A percentile compares a stretch with the other conserved stretches of the same genome.
Conservation (phyloP, 2,329 filamentous ascomycete species). For the Botrytis elliptica region DNA sequence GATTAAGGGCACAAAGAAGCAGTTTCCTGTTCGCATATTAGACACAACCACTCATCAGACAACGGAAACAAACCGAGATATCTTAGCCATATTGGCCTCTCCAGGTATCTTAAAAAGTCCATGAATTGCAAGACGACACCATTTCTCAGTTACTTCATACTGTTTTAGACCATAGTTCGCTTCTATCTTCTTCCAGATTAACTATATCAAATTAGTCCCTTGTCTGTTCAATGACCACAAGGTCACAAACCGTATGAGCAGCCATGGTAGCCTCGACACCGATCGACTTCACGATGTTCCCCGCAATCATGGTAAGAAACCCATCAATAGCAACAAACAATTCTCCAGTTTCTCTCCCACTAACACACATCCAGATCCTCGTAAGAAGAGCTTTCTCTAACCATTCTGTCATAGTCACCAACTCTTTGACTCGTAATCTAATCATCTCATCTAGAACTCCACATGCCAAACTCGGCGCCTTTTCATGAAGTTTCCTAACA, state of each 20-base stretch:
- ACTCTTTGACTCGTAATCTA: constrained; percentile 50
- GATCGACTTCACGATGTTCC: constrained; percentile 49
- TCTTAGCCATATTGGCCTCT: constrained; percentile 63
- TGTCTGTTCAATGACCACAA: not conserved
- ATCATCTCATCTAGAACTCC: constrained; percentile 64
- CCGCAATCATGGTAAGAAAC: constrained; percentile 49
- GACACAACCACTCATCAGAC: not conserved
- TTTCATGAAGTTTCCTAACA: constrained; percentile 61
- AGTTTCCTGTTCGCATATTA: constrained; percentile 57
- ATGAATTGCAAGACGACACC: constrained; percentile 71
- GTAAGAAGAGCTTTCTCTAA: constrained; percentile 68
- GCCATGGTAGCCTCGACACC: constrained; percentile 62
- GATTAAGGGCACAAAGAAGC: constrained; percentile 66
- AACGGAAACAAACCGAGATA: constrained; percentile 54
- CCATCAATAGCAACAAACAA: constrained; percentile 42
- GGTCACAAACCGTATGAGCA: constrained; percentile 58
- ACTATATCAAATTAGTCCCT: constrained; percentile 45
- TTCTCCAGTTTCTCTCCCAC: constrained; percentile 42
- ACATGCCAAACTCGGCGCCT: constrained; percentile 49
- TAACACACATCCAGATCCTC: constrained; percentile 63
- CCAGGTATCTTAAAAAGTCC: constrained; percentile 64
- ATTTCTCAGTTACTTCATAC: constrained; percentile 58
- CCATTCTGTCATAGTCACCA: constrained; percentile 53
- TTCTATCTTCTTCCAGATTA: constrained; percentile 82
- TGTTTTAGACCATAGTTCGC: constrained; percentile 52